Evolutionary conservation across 139 green algal species (phyloP).

Genomic region (Tetradesmus obliquus): DNA sequence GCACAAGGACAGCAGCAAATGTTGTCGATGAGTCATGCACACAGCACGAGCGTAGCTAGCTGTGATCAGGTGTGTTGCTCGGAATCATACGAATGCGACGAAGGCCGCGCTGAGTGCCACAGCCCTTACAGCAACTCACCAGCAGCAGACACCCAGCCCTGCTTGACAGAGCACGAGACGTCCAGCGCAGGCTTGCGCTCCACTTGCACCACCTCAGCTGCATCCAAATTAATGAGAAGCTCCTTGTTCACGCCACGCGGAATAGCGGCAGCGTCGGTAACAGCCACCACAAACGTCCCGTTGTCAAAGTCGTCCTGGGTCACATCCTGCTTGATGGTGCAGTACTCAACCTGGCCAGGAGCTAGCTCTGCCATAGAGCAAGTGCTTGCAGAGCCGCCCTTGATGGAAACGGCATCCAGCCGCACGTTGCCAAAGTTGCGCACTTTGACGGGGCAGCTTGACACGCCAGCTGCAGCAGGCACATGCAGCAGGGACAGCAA

Average conservation of each 20-base stretch:
- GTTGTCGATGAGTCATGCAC: too few relatives aligned
- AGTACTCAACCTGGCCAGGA: neutral
- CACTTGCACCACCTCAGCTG: neutral
- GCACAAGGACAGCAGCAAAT: neutral
- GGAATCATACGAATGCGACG: too few relatives aligned
- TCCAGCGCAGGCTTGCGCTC: neutral
- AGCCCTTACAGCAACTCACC: neutral
- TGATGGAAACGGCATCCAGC: neutral
- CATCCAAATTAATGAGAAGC: neutral
- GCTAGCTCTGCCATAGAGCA: neutral
- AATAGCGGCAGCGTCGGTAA: neutral
- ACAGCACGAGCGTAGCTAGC: too few relatives aligned
- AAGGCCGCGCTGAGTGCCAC: too few relatives aligned
- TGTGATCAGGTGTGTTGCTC: too few relatives aligned
- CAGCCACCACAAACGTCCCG: neutral
- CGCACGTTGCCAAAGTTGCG: neutral
- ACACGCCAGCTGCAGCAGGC: neutral
- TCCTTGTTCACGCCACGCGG: neutral
- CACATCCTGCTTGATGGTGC: neutral
- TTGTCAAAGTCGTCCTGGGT: slow-evolving; percentile 15
- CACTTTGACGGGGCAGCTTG: neutral
- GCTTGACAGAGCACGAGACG: neutral
- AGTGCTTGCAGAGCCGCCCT: neutral
- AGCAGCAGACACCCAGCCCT: neutral
- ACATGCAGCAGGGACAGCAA: neutral